Conservation (phyloP, 805 yeast genomes). For the Candida xiaguanensis region DNA sequence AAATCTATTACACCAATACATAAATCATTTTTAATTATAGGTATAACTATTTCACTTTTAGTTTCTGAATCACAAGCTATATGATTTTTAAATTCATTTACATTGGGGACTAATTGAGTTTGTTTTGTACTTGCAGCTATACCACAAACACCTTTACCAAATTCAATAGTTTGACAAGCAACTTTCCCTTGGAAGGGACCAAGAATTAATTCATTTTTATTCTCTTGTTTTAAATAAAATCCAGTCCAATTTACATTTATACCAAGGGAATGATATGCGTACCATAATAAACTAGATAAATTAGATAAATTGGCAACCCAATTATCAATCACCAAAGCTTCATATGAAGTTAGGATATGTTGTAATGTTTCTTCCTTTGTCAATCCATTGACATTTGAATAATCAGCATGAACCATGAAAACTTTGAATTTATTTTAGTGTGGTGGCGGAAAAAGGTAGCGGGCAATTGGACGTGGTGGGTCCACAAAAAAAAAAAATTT, state of each 20-base stretch:
- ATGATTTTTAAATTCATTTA: conserved; percentile 80
- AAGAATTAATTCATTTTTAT: conserved; percentile 50
- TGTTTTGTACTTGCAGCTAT: conserved; percentile 55
- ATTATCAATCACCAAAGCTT: conserved; percentile 65
- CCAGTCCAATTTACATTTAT: conserved; percentile 87
- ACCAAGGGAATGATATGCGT: conserved; percentile 66
- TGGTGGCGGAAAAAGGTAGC: conserved; percentile 1
- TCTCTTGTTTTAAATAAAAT: conserved; percentile 53
- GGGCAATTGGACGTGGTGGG: too few species aligned
- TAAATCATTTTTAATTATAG: conserved; percentile 45
- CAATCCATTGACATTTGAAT: conserved; percentile 45
- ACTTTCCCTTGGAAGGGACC: conserved; percentile 98
- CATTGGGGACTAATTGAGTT: conserved; percentile 79
- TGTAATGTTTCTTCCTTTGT: conserved; percentile 55
- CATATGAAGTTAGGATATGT: conserved; percentile 55
- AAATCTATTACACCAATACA: conserved; percentile 80
- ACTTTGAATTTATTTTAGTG: neutral
- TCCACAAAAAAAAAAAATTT: too few species aligned
- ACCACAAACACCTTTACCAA: conserved; percentile 93
- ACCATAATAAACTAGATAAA: conserved; percentile 84
- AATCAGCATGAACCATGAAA: conserved; percentile 69
- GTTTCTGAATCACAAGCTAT: conserved; percentile 98
- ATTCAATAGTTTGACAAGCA: conserved; percentile 79
- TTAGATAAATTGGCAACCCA: conserved; percentile 92
- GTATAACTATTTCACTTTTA: conserved; percentile 89